Conservation (phyloP, 108 stramenopile species). For the Schizochytrium sp. region DNA sequence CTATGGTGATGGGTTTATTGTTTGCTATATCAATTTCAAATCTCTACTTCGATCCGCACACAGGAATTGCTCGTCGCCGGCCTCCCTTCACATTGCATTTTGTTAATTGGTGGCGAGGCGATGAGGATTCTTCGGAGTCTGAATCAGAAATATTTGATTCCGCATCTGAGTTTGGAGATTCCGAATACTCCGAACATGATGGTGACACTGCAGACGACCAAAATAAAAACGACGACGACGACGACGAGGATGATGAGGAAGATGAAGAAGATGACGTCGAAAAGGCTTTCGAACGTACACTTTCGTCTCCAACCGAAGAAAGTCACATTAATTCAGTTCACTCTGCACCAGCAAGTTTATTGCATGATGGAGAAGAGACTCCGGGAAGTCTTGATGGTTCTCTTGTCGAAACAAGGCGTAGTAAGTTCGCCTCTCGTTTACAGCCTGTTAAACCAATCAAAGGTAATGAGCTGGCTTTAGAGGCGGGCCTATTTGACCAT, state of each 20-base stretch:
- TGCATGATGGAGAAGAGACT: neutral
- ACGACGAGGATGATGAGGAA: neutral
- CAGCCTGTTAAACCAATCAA: too few relatives aligned
- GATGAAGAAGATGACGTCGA: neutral
- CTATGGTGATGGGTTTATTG: neutral
- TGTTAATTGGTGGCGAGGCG: slow-evolving; percentile 15
- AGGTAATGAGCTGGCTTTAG: neutral
- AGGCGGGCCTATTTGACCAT: neutral
- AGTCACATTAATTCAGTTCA: too few relatives aligned
- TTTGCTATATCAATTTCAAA: neutral
- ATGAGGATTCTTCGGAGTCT: neutral
- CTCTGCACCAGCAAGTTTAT: too few relatives aligned
- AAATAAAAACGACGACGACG: neutral
- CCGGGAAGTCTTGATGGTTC: neutral
- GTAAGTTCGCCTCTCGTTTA: too few relatives aligned
- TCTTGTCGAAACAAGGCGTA: neutral
- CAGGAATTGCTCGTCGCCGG: neutral
- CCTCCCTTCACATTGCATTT: neutral
- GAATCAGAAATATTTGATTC: neutral
- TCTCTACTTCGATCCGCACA: neutral
- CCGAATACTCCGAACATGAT: too few relatives aligned
- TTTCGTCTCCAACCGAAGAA: neutral
- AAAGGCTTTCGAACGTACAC: neutral
- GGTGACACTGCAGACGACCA: too few relatives aligned
- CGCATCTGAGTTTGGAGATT: too few relatives aligned